Evolutionary conservation across 768 basidiomycete species (phyloP), one percentile per base, ranked within the genome.

Genomic region (Lanmaoa rubissima): DNA sequence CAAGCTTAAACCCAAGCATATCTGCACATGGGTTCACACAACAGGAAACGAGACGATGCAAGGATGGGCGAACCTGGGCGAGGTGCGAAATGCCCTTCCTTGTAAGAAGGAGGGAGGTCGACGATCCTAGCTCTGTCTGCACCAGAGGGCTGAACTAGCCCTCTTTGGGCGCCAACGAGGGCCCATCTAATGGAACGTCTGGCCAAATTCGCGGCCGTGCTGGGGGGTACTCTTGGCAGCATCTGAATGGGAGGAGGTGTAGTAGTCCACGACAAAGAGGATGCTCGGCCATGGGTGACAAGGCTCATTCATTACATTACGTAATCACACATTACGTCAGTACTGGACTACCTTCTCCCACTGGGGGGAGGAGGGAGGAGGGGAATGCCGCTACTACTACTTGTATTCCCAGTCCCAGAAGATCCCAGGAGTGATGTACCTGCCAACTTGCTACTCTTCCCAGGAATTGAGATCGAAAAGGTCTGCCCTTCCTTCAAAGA

Each of bases 401-500:
- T 60, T 24, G 67, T 61, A 38, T 59, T 59, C 28, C 69, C 67
- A 34, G 53, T 57, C 24, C 61, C 69, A 11, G 68, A 58, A 21
- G 76, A 74, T 47, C 72, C 76, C 19, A 83, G 62, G 36, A 83
- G 64, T 59, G 73, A 68, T 19, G 69, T 60, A 35, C 71, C 62
- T 41, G 67, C 73, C 7, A 72, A 59, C 17, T 73, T 57, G 69
- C 80, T 80, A 53, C 71, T 75, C 51, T 87, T 84, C n/a, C 94
- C 93, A 8, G 94, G 95, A 57, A 97, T 92, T 35, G 83, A 77
- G 61, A 98, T 96, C 5, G 88, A 87, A 71, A 98, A 95, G 0
- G 94, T 97, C 70, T 98, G 92, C 10, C 94, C 94, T 63, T 94
- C 92, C 71, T 96, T 97, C 63, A 98, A 74, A 39, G 89, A 90